phyloP scores from a whole-genome alignment of 192 early-diverging fungal species.

The Thamnidium elegans region DNA sequence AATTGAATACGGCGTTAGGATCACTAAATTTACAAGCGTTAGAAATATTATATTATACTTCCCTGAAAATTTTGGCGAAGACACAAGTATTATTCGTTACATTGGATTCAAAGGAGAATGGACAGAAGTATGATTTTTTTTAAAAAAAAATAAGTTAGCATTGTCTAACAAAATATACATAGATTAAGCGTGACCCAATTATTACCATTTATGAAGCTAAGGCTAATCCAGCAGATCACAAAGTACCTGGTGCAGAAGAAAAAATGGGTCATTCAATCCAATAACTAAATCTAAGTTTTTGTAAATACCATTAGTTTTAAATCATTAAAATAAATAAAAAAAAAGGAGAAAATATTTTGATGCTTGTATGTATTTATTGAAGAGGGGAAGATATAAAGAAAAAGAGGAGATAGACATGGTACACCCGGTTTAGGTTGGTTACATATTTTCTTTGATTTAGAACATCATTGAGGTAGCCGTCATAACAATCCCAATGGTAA shows the following conservation, averaged over 20 bases:
- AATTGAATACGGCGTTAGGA: constrained; percentile 62
- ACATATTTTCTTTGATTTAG: too few relatives aligned
- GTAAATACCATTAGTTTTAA: background rate
- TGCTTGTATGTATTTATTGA: background rate
- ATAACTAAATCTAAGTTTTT: constrained; percentile 12
- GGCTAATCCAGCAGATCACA: constrained; percentile 74
- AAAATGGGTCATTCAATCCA: constrained; percentile 46
- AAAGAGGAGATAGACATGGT: constrained; percentile 2
- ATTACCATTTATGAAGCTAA: constrained; percentile 66
- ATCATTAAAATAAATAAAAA: background rate
- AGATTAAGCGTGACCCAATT: constrained; percentile 65
- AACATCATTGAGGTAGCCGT: background rate
- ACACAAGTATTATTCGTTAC: constrained; percentile 72
- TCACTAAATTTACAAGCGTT: constrained; percentile 76
- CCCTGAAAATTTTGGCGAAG: constrained; percentile 73
- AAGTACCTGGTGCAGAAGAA: constrained; percentile 48
- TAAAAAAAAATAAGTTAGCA: background rate
- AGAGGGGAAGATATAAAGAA: background rate
- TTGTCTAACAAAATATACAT: background rate
- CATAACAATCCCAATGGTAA: background rate
- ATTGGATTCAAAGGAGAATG: constrained; percentile 93
- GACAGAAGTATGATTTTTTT: constrained; percentile 51
- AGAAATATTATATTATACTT: constrained; percentile 81
- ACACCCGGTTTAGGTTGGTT: background rate
- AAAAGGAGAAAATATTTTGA: background rate